Percentiles rank a stretch among this genome's conserved stretches.
phyloP scores from a whole-genome alignment of 768 basidiomycete species.

The Tricholoma sp. region DNA sequence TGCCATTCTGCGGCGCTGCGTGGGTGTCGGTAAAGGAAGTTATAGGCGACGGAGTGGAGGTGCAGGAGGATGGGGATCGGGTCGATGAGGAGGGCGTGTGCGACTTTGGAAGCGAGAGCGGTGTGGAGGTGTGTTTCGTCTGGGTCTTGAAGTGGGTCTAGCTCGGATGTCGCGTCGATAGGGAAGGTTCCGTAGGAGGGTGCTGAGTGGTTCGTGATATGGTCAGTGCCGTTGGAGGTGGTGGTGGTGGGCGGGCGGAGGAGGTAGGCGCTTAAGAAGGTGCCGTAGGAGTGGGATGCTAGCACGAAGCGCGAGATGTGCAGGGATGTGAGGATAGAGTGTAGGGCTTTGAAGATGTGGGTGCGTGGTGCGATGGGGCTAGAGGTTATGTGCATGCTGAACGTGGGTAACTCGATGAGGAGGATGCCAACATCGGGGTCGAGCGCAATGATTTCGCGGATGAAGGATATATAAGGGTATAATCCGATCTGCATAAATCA shows the following conservation, averaged over 20 bases:
- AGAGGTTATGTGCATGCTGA: constrained; percentile 55
- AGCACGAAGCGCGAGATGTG: constrained; percentile 36
- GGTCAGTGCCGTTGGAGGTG: neutral
- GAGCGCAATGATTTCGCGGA: constrained; percentile 36
- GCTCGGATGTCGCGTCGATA: constrained; percentile 9
- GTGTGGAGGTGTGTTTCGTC: neutral
- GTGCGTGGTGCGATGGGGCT: constrained; percentile 37
- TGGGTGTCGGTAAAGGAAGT: constrained; percentile 61
- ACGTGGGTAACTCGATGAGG: constrained; percentile 54
- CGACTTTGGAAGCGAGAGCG: constrained; percentile 28
- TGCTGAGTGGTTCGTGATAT: neutral
- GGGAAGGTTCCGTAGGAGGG: neutral
- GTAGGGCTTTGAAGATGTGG: constrained; percentile 37
- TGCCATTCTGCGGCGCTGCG: constrained; percentile 46
- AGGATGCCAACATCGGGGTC: constrained; percentile 54
- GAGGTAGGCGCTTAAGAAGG: constrained; percentile 50
- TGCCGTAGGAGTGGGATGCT: constrained; percentile 59
- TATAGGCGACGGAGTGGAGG: constrained; percentile 56
- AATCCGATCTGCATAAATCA: constrained; percentile 49
- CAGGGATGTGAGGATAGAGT: constrained; percentile 40
- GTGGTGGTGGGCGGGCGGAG: constrained; percentile 27
- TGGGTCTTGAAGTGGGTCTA: neutral
- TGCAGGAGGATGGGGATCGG: constrained; percentile 64
- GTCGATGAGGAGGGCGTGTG: constrained; percentile 49
- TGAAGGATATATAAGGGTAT: constrained; percentile 49